Evolutionary conservation across 768 basidiomycete species (phyloP), one percentile per base, ranked within the genome.

Genomic region (Dentipellis fragilis): DNA sequence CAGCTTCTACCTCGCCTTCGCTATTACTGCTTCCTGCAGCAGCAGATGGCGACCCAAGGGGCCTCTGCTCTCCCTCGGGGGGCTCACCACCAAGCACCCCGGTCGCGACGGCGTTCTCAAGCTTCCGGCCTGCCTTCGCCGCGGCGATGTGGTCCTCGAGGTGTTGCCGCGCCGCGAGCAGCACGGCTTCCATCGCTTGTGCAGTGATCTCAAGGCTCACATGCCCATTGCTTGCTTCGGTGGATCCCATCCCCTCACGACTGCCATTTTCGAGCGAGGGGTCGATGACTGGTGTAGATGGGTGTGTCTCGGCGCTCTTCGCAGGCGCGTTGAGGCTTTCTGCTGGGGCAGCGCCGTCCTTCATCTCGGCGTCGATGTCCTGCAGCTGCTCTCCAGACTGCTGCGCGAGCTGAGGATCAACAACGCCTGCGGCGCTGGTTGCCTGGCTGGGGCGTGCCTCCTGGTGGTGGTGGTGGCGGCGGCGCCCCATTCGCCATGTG

Each of bases 111-210:
- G 21, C 56, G 35, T 48, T 38, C 54, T 45, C 56, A 50, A 16
- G 61, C 45, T 17, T 35, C 21, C 37, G 29, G n/a, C 10, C 52
- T 23, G 36, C 47, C 35, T 54, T 51, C 39, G 51, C 36, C 7
- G 51, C 59, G 16, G 51, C 53, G n/a, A 17, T 48, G 4, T 51
- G 50, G 23, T 35, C 53, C 2, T 61, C 59, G 23, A 62, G 47
- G 29, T 69, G 69, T 42, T 68, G 65, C 40, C 68, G 69, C 57
- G 68, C 66, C 23, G 68, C 65, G 48, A 71, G 59, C 10, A 74
- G 62, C n/a, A 70, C 68, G 21, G 68, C 70, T 54, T 74, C 65
- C 61, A 70, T 58, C 19, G 66, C 69, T 35, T 60, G 57, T 14
- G 50, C 52, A 6, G 63, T 57, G 45, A 63, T 66, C 54, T 57